Conservation (phyloP, 768 basidiomycete genomes). For the Russula sp. region DNA sequence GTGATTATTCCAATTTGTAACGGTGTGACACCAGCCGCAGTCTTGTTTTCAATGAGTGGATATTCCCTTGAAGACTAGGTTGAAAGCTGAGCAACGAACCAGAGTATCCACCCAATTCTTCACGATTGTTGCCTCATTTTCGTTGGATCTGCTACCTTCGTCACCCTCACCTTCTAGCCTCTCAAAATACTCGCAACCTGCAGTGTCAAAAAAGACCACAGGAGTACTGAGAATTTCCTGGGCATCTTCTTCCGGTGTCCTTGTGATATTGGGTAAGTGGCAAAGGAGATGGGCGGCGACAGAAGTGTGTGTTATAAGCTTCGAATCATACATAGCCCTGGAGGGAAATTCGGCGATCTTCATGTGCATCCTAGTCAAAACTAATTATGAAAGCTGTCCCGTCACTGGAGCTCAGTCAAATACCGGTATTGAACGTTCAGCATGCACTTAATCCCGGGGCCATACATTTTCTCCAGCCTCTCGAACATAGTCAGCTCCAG, state of each 20-base stretch:
- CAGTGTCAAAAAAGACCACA: conserved; percentile 91
- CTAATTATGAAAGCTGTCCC: not conserved
- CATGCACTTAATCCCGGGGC: conserved; percentile 75
- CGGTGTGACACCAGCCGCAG: conserved; percentile 53
- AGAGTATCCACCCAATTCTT: conserved; percentile 76
- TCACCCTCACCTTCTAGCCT: conserved; percentile 70
- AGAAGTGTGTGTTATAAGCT: conserved; percentile 61
- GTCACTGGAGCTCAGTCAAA: conserved; percentile 22
- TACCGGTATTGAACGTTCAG: conserved; percentile 86
- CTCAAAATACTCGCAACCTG: conserved; percentile 92
- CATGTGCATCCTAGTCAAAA: conserved; percentile 66
- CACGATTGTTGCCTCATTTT: conserved; percentile 89
- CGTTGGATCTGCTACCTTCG: conserved; percentile 88
- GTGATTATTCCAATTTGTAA: conserved; percentile 83
- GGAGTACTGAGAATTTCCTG: conserved; percentile 71
- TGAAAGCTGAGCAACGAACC: conserved; percentile 37
- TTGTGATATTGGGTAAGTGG: conserved; percentile 53
- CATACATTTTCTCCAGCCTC: conserved; percentile 85
- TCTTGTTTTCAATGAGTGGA: conserved; percentile 34
- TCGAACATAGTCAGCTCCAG: conserved; percentile 91
- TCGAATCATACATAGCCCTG: conserved; percentile 66
- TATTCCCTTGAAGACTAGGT: not conserved
- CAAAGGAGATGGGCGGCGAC: conserved; percentile 68
- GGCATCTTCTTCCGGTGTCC: conserved; percentile 55
- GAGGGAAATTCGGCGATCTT: conserved; percentile 86